Evolutionary conservation across 768 basidiomycete species (phyloP).

Genomic region (Boletus vermiculosoides): DNA sequence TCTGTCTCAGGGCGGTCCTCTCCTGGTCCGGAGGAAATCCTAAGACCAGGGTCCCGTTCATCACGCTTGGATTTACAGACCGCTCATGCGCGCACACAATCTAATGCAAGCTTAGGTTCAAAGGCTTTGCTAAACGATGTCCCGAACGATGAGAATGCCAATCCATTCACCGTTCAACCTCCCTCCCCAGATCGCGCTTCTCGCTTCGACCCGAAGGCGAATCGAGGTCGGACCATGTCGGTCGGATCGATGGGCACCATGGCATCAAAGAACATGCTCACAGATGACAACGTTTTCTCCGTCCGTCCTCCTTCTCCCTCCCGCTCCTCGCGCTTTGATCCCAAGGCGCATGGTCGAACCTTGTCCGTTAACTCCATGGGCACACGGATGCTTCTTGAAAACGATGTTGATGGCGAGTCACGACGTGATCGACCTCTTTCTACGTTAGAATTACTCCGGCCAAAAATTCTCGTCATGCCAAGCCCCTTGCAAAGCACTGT

Average conservation of each 20-base stretch:
- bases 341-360: constrained; percentile 67
- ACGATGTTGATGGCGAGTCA: constrained; percentile 40
- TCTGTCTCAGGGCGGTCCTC: constrained; percentile 50
- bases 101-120: constrained; percentile 52
- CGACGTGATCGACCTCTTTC: constrained; percentile 61
- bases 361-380: constrained; percentile 65
- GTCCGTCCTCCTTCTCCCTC: constrained; percentile 60
- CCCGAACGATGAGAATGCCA: constrained; percentile 33
- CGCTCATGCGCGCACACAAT: constrained; percentile 46
- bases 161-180: constrained; percentile 36
- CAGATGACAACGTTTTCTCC: constrained; percentile 63
- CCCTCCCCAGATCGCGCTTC: constrained; percentile 41
- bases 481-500: constrained; percentile 67
- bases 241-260: constrained; percentile 47
- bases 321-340: constrained; percentile 74
- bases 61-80: constrained; percentile 34
- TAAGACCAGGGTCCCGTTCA: constrained; percentile 35
- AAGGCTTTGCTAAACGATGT: constrained; percentile 41
- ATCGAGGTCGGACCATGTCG: constrained; percentile 40
- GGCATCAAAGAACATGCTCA: constrained; percentile 33
- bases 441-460: constrained; percentile 76
- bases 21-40: constrained; percentile 40
- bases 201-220: constrained; percentile 43
- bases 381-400: constrained; percentile 59
- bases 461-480: constrained; percentile 94